A percentile compares a stretch with the other conserved stretches of the same genome.
Conservation (phyloP, 2,329 filamentous ascomycete genomes). For the Exophiala phaeomuriformis region DNA sequence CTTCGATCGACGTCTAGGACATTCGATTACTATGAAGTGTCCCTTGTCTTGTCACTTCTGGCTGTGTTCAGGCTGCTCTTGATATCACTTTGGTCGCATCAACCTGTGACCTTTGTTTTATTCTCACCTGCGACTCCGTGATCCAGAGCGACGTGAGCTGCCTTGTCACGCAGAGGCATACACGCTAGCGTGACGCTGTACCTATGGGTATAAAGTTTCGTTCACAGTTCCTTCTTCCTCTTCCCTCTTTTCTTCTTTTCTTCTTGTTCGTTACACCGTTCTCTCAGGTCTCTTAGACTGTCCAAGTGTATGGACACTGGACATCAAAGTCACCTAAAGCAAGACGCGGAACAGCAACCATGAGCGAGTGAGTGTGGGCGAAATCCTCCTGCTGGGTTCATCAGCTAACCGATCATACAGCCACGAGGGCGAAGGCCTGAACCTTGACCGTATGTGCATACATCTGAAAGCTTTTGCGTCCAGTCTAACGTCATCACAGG, state of each 20-base stretch:
- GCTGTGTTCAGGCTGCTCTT: no score
- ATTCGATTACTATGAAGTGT: no score
- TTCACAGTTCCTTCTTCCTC: background rate
- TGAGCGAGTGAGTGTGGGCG: constrained; percentile 22
- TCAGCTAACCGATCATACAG: constrained; percentile 11
- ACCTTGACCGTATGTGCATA: constrained; percentile 17
- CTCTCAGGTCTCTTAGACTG: background rate
- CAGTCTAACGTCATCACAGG: constrained; percentile 3
- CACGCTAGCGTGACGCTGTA: background rate
- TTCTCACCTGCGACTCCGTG: no score
- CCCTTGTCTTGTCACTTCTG: no score
- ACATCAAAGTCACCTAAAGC: background rate
- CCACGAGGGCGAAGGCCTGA: constrained; percentile 19
- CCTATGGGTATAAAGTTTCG: background rate
- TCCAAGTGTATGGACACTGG: background rate
- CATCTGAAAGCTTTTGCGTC: background rate
- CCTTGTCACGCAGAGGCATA: background rate
- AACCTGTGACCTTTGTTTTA: no score
- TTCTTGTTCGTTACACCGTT: background rate
- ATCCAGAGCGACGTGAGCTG: background rate
- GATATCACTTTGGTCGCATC: no score
- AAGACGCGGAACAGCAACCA: constrained; percentile 4
- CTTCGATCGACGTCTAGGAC: no score
- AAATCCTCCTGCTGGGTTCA: background rate
- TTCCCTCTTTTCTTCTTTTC: background rate